A percentile compares a stretch with the other conserved stretches of the same genome.
phyloP scores from a whole-genome alignment of 805 yeast genomes.

The Phaffomyces thermotolerans region DNA sequence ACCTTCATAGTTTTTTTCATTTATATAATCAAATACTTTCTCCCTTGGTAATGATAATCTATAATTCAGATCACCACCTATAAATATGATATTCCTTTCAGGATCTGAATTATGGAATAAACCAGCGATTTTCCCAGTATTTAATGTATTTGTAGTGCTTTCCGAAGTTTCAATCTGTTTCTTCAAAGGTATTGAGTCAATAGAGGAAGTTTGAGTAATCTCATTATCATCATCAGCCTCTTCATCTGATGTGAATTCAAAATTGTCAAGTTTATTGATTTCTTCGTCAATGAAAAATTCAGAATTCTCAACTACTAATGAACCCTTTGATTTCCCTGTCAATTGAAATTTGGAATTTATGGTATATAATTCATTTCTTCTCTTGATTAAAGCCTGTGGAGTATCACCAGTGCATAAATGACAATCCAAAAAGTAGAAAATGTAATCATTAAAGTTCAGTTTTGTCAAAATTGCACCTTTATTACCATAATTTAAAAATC shows the following conservation, averaged over 20 bases:
- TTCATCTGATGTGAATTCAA: conserved; percentile 13
- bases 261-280: conserved; percentile 11
- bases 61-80: conserved; percentile 52
- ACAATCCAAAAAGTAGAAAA: conserved; percentile 37
- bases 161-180: conserved; percentile 1
- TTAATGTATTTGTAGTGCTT: not conserved
- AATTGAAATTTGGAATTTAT: conserved; percentile 26
- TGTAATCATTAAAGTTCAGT: conserved; percentile 23
- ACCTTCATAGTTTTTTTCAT: conserved; percentile 25
- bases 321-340: conserved; percentile 15
- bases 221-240: conserved; percentile 1
- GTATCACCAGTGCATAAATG: conserved; percentile 49
- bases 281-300: conserved; percentile 23
- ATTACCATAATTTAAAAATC: conserved; percentile 55
- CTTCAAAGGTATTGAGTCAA: not conserved
- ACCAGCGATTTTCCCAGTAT: not conserved
- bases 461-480: conserved; percentile 49
- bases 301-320: conserved; percentile 15
- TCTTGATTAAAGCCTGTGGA: conserved; percentile 27
- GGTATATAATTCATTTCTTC: conserved; percentile 39
- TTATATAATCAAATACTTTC: conserved; percentile 24
- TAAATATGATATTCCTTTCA: conserved; percentile 22
- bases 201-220: not conserved
- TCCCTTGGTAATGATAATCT: conserved; percentile 30
- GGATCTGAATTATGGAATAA: not conserved